Evolutionary conservation across 2,329 filamentous ascomycete species (phyloP), one percentile per base, ranked within the genome.

Genomic region (Orbilia oligospora): DNA sequence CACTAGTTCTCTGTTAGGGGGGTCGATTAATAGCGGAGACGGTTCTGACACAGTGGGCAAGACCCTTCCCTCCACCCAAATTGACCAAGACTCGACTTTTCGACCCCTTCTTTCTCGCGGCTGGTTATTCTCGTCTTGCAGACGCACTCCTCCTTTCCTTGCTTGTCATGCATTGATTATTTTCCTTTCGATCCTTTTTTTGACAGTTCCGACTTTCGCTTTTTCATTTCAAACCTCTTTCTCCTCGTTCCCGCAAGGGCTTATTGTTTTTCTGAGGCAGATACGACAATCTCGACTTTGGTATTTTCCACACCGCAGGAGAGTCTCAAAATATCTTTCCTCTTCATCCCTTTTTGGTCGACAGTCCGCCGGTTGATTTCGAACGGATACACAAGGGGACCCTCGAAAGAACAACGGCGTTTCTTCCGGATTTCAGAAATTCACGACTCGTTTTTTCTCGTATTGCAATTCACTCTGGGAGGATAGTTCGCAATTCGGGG

Each of bases 31-130:
- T 64, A 78, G 68, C 68, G 68, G 75, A 78, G 75, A 78, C 75
- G 68, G 75, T 78, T 66, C 75, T 78, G 75, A 78, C 48, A 78
- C 75, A 78, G 68, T 44, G 64, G 75, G 75, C 68, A 78, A 71
- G 75, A 78, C 75, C 75, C 75, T 78, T 66, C 55, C 73, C 67
- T 33, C 67, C 67, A 36, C 68, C 73, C 63, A 71, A 77, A 71
- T 71, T 77, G 63, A 44, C 61, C 68, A 70, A 70, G 65, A 66
- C 46, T 36, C 27, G 63, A 72, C 63, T 64, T 69, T 38, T 46
- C 61, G 16, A 27, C 30, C 49, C 73, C 67, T 65, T 65, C 68
- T 64, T 58, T 49, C 58, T 71, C 67, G 73, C 73, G 68, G 73
- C 67, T 71, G 73, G 68, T 55, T 64, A 78, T 78, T 71, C 67